These are phyloP conservation scores for Craterostigma plantagineum DNA, from an alignment of 257 asterid genomes.

Conservation along the genomic window DNA sequence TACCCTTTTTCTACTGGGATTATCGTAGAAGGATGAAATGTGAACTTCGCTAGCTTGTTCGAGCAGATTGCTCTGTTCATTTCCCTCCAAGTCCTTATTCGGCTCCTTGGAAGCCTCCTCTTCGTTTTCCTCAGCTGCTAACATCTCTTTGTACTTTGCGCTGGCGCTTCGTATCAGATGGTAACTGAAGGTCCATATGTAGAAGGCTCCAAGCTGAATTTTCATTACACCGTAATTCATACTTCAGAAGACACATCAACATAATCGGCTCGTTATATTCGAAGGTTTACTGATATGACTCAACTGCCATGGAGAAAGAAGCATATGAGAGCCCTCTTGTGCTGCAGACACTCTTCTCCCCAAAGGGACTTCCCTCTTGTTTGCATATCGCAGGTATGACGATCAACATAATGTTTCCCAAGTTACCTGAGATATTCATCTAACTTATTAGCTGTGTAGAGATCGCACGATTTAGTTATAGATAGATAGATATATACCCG, in stretches of 20 bases:
- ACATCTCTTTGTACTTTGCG: conserved; percentile 13
- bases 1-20: neutral
- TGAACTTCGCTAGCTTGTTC: conserved; percentile 11
- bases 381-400: conserved; percentile 65
- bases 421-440: conserved; percentile 29
- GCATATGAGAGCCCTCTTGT: conserved; percentile 45
- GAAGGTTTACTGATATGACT: neutral
- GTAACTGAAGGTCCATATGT: conserved; percentile 65
- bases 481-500: conserved; percentile 24
- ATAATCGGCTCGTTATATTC: no score
- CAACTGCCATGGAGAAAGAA: conserved; percentile 84
- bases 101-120: conserved; percentile 19
- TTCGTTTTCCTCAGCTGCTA: conserved; percentile 15
- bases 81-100: conserved; percentile 43
- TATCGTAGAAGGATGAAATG: neutral
- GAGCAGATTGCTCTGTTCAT: conserved; percentile 28
- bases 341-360: conserved; percentile 36
- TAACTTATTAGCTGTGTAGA: no score
- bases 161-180: conserved; percentile 41
- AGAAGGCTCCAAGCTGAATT: conserved; percentile 68
- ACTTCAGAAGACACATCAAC: no score
- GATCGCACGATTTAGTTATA: no score
- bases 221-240: no score
- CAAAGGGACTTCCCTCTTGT: conserved; percentile 64
- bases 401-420: conserved; percentile 65